These are phyloP conservation scores for Thelephora ganbajun DNA, from an alignment of 768 basidiomycete genomes.

Conservation along the genomic window DNA sequence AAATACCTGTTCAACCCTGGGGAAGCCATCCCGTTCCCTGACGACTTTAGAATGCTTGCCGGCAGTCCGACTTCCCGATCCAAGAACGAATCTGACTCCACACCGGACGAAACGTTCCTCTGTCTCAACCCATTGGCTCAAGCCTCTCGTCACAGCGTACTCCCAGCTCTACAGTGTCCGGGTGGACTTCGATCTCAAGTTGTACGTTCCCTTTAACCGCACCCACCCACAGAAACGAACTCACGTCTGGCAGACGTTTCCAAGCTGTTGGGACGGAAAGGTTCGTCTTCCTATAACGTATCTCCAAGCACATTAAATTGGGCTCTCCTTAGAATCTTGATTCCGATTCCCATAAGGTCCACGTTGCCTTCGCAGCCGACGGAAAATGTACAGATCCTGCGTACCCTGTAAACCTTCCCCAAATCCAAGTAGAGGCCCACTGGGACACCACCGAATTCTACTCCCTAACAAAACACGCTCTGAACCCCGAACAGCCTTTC, in stretches of 20 bases:
- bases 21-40: conserved; percentile 8
- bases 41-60: conserved; percentile 12
- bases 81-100: conserved; percentile 8
- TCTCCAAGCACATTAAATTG: not conserved
- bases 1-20: conserved; percentile 3
- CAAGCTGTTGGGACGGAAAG: conserved; percentile 25
- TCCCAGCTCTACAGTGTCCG: conserved; percentile 10
- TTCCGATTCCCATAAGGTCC: conserved; percentile 25
- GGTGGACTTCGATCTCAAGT: conserved; percentile 11
- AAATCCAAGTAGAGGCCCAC: conserved; percentile 27
- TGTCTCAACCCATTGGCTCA: conserved; percentile 20
- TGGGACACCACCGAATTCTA: conserved; percentile 17
- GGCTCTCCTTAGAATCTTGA: conserved; percentile 19
- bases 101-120: conserved; percentile 13
- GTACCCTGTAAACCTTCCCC: conserved; percentile 25
- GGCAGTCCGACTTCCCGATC: conserved; percentile 15
- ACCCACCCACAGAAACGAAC: not conserved
- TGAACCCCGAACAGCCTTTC: conserved; percentile 19
- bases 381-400: conserved; percentile 23
- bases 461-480: not conserved
- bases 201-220: conserved; percentile 1
- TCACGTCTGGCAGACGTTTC: conserved; percentile 11
- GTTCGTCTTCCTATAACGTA: conserved; percentile 5
- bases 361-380: conserved; percentile 25
- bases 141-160: conserved; percentile 12